Base-by-base conservation (phyloP, 805 yeast species). In the Candida koratica region DNA sequence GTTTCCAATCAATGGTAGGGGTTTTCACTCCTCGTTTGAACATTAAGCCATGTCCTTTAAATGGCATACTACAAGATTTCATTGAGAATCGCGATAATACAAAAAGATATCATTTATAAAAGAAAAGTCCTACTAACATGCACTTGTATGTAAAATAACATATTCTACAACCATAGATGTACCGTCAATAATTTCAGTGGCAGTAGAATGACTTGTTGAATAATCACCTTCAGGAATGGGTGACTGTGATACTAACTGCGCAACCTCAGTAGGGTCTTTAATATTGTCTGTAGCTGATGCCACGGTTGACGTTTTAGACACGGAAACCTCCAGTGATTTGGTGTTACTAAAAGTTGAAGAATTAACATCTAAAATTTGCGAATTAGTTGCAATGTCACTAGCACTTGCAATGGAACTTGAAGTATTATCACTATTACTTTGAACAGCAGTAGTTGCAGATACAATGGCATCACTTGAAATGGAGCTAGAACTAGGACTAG, bases 1-100 rank as follows among this genome's bases (percentile, higher is more conserved):
- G 94, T 51, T 80, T 75, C 95, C 96, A 86, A 57, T 87, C 95
- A 17, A 84, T 75, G 23, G 80, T 78, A 3, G 87, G 77, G 0
- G 89, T 82, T 43, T 79, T 77, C 37, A 64, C 62, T 3, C 54
- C 40, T 33, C 67, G 44, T 27, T 24, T 45, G 31, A 40, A 41
- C 13, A 23, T 34, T 9, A 33, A 14, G 17, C 17, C 22, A 12
- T 27, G n/a, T 4, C 19, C 20, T 25, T 14, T 32, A 25, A 25
- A 5, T 32, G 33, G n/a, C 10, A 35, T 15, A 22, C 16, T 13
- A 6, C 26, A 12, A 22, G 19, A 28, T 25, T 12, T 24, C 34
- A 29, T 20, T 20, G 9, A 20, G 23, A 20, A 10, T 20, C 23
- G 23, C 10, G 34, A 22, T 24, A 22, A 22, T 20, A 20, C 23